phyloP scores from a whole-genome alignment of 2,329 filamentous ascomycete species.

The Ceratocystis harringtonii region DNA sequence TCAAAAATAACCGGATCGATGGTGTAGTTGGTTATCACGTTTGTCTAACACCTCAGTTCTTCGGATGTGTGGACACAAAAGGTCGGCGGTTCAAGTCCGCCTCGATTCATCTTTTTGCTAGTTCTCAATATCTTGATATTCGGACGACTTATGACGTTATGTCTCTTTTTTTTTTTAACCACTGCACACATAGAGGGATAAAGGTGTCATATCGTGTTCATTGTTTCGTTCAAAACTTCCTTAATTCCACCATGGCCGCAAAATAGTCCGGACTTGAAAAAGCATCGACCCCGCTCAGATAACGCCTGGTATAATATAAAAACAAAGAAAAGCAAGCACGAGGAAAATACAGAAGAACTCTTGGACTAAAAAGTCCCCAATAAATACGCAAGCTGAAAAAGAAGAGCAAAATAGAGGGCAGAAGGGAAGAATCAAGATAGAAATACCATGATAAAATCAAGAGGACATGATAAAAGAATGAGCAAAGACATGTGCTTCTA shows the following conservation, averaged over 20 bases:
- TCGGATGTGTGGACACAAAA: conserved; percentile 10
- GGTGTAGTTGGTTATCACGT: conserved; percentile 15
- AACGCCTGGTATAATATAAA: conserved; percentile 11
- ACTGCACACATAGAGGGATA: not conserved
- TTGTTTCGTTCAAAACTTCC: not conserved
- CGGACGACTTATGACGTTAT: too few relatives aligned
- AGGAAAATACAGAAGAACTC: not conserved
- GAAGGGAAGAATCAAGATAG: too few relatives aligned
- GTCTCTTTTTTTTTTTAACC: not conserved
- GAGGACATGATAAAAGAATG: too few relatives aligned
- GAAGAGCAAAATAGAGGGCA: too few relatives aligned
- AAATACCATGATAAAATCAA: too few relatives aligned
- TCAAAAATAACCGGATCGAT: not conserved
- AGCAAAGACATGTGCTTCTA: too few relatives aligned
- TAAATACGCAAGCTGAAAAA: too few relatives aligned
- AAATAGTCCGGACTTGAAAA: not conserved
- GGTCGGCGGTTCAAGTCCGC: conserved; percentile 13
- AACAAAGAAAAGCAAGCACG: not conserved
- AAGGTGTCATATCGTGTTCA: not conserved
- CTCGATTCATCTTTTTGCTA: conserved; percentile 8
- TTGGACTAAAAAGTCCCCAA: too few relatives aligned
- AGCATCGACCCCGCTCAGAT: not conserved
- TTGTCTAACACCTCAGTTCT: conserved; percentile 6
- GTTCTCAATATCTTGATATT: not conserved
- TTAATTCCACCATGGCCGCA: not conserved